Evolutionary conservation across 2,329 filamentous ascomycete species (phyloP).

Genomic region (Colletotrichum lentis): DNA sequence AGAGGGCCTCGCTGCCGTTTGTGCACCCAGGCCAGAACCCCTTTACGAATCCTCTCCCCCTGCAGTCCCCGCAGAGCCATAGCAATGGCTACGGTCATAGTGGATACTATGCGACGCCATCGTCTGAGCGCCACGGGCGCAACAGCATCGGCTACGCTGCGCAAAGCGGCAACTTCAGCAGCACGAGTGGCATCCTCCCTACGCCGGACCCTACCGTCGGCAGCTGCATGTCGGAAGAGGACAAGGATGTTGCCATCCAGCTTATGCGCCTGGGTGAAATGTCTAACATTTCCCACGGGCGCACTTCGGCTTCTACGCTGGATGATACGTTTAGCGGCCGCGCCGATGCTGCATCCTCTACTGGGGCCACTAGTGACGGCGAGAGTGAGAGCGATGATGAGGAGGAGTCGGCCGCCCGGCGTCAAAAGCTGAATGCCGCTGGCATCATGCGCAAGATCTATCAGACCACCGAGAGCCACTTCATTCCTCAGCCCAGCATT

Average conservation of each 20-base stretch:
- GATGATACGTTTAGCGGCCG: constrained; percentile 93
- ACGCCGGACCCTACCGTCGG: constrained; percentile 97
- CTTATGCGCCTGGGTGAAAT: constrained; percentile 95
- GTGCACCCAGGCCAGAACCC: constrained; percentile 79
- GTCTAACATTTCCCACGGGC: constrained; percentile 90
- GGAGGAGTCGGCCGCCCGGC: constrained; percentile 64
- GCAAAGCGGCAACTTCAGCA: constrained; percentile 37
- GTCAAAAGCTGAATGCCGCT: constrained; percentile 62
- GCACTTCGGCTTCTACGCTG: constrained; percentile 89
- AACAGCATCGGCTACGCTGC: constrained; percentile 66
- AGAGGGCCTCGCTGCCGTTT: constrained; percentile 78
- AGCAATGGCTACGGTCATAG: constrained; percentile 62
- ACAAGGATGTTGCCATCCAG: constrained; percentile 92
- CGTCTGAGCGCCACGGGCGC: constrained; percentile 71
- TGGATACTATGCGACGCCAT: constrained; percentile 69
- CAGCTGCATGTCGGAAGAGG: constrained; percentile 95
- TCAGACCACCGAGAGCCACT: constrained; percentile 62
- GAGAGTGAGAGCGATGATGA: constrained; percentile 75
- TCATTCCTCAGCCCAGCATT: constrained; percentile 52
- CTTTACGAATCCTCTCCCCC: constrained; percentile 77
- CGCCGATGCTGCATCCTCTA: constrained; percentile 85
- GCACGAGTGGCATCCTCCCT: constrained; percentile 71
- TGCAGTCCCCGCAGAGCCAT: constrained; percentile 87
- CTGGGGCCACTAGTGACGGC: constrained; percentile 81
- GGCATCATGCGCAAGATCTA: constrained; percentile 58